Base-by-base conservation (phyloP, 768 basidiomycete species). In the Myochromella boudieri region DNA sequence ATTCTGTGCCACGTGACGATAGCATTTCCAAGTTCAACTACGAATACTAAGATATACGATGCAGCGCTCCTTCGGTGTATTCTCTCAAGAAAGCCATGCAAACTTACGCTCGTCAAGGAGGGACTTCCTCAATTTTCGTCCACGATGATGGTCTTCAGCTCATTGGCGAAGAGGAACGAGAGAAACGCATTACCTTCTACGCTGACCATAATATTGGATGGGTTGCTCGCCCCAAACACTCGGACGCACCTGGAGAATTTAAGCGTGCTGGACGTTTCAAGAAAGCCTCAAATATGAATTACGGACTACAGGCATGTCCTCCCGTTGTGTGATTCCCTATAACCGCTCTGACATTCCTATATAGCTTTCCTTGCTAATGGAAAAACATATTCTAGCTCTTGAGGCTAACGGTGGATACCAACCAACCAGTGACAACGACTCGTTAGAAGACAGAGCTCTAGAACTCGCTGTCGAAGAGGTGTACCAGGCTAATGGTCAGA, bases 271-370 rank as follows among this genome's bases (percentile, higher is more conserved):
- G 91, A 32, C 80, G 90, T 12, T 94, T 94, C 80, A 92, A 94
- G 75, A 94, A 94, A 65, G 88, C 88, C 1, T 84, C 81, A 2
- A 94, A 94, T 65, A 89, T 94, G 87, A 94, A 92, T 60, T 90
- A 83, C 57, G 88, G 84, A 0, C 71, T 77, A 12, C 65, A 69
- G 50, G 71, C 27, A 1, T 15, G 1, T n/a, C 5, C 24, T 6
- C 20, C 14, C 1, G n/a, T 3, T 8, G 21, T 4, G 10, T 22
- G 0, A 17, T 3, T 10, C 15, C 6, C n/a, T 10, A 39, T 43
- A 28, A n/a, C 40, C 31, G 39, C 51, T 34, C 42, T 52, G 36
- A n/a, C 8, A 31, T 42, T 14, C 22, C 18, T 12, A 20, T 76
- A 7, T 68, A 82, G 57, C 72, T 91, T 4, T 85, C 83, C 4